Evolutionary conservation across 2,329 filamentous ascomycete species (phyloP).

Genomic region (Ceratocystis ficicola): DNA sequence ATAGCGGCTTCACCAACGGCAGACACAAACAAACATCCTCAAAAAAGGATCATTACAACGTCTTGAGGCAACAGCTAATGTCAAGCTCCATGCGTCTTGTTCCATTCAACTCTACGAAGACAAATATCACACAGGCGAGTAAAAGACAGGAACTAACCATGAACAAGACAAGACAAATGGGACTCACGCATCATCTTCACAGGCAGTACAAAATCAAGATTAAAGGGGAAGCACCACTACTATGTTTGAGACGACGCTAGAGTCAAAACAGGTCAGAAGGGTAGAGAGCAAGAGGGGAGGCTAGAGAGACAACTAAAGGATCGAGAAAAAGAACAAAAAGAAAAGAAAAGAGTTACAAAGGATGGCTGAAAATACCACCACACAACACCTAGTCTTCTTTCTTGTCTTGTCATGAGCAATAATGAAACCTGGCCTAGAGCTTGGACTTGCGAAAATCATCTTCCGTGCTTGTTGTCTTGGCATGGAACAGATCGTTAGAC

Average conservation of each 20-base stretch:
- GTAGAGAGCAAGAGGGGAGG: background rate
- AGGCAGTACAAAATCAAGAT: background rate
- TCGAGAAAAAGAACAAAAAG: background rate
- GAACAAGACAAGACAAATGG: background rate
- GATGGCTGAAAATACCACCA: background rate
- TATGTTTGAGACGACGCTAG: slow-evolving; percentile 14
- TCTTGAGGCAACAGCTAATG: no score
- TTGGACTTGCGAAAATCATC: background rate
- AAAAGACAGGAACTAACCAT: no score
- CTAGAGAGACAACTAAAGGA: background rate
- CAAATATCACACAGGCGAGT: no score
- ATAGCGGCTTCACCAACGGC: background rate
- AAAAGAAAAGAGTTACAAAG: background rate
- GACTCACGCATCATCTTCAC: background rate
- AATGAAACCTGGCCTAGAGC: no score
- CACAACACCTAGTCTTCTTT: no score
- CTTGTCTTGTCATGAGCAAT: background rate
- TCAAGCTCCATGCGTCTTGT: no score
- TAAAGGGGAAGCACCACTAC: slow-evolving; percentile 10
- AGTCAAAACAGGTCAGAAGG: background rate
- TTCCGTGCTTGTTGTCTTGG: background rate
- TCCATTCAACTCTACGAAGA: no score
- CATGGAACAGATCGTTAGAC: background rate
- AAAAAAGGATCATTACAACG: background rate
- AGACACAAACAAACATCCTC: background rate